Conservation (phyloP, 805 yeast species). For the Jamesozyma hellenica region DNA sequence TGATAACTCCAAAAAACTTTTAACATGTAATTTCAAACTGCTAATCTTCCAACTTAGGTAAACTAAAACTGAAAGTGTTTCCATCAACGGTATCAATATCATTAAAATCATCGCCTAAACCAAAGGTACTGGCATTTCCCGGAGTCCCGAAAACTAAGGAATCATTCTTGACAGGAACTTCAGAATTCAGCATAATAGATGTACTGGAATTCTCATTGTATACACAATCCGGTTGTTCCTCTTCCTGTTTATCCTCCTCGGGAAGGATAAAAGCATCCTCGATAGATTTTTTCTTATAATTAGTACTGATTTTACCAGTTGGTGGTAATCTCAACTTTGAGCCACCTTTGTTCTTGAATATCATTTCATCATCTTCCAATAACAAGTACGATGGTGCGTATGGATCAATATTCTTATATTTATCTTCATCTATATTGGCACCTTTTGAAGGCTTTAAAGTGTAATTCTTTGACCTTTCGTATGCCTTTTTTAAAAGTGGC, state of each 20-base stretch:
- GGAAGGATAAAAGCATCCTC: slow-evolving; percentile 45
- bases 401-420: slow-evolving; percentile 19
- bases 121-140: neutral
- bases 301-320: slow-evolving; percentile 67
- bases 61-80: slow-evolving; percentile 15
- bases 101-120: slow-evolving; percentile 3
- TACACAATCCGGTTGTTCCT: neutral
- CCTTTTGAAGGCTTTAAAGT: slow-evolving; percentile 36
- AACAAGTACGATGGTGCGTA: slow-evolving; percentile 34
- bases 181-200: neutral
- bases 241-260: slow-evolving; percentile 18
- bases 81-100: slow-evolving; percentile 4
- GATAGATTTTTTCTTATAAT: slow-evolving; percentile 58
- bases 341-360: slow-evolving; percentile 60
- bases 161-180: neutral
- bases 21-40: too few relatives aligned
- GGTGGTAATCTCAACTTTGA: slow-evolving; percentile 79
- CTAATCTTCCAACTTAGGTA: slow-evolving; percentile 11
- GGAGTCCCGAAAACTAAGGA: neutral
- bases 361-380: slow-evolving; percentile 77
- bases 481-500: slow-evolving; percentile 40
- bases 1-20: too few relatives aligned
- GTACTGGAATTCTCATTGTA: neutral
- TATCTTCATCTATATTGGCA: slow-evolving; percentile 26
- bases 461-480: slow-evolving; percentile 34